Evolutionary conservation across 2,329 filamentous ascomycete species (phyloP).

Genomic region (Tolypocladium amazonense): DNA sequence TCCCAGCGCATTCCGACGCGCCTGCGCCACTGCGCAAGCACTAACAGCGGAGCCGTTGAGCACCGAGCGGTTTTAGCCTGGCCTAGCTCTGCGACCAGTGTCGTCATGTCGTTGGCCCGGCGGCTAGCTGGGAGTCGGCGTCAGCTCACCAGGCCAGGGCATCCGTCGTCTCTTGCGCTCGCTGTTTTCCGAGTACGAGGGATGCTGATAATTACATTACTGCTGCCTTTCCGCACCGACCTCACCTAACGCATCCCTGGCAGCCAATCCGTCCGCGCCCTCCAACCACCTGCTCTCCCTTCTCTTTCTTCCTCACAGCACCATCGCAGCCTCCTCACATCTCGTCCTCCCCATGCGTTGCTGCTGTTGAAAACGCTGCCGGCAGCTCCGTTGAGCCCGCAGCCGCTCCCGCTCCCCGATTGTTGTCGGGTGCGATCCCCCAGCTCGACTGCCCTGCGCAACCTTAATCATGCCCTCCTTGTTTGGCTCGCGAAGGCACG

Average conservation of each 20-base stretch:
- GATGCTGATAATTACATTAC: background rate
- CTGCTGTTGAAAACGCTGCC: background rate
- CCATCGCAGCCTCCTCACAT: background rate
- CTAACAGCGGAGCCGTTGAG: background rate
- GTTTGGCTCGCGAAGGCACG: slow-evolving; percentile 3
- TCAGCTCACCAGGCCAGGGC: background rate
- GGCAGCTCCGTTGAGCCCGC: background rate
- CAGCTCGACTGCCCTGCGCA: background rate
- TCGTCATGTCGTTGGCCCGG: background rate
- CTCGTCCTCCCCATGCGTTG: background rate
- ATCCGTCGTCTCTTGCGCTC: background rate
- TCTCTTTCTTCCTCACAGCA: background rate
- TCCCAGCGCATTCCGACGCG: background rate
- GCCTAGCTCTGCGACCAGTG: background rate
- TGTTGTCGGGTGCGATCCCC: background rate
- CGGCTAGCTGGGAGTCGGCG: background rate
- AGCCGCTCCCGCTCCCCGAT: background rate
- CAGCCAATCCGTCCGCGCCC: background rate
- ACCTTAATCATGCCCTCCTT: slow-evolving; percentile 1
- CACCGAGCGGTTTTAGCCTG: background rate
- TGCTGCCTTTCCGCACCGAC: background rate
- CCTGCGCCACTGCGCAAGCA: background rate
- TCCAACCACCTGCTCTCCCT: background rate
- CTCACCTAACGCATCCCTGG: background rate
- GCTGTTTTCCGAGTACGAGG: background rate